Conservation (phyloP, 2,329 filamentous ascomycete genomes). For the Lecanoromycetidae sp. region DNA sequence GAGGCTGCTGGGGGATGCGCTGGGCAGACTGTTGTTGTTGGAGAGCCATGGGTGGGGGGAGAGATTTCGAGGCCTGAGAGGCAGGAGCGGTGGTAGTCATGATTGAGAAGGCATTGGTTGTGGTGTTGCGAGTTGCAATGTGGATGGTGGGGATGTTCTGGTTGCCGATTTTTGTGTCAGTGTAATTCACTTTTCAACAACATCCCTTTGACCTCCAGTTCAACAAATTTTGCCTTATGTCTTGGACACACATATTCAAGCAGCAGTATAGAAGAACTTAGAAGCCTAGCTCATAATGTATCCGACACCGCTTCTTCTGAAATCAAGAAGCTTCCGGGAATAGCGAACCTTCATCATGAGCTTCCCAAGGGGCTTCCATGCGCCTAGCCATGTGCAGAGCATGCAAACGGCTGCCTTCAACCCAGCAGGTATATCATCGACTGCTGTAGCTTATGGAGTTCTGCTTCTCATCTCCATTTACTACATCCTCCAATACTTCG, state of each 20-base stretch:
- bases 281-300: neutral
- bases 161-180: no score
- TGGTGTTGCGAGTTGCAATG: neutral
- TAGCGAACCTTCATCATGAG: no score
- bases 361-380: neutral
- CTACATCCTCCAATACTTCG: conserved; percentile 38
- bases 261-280: neutral
- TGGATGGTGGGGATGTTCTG: neutral
- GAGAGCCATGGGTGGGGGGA: conserved; percentile 6
- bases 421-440: conserved; percentile 2
- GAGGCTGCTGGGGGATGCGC: conserved; percentile 13
- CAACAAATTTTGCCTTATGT: neutral
- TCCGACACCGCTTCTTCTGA: no score
- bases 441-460: conserved; percentile 9
- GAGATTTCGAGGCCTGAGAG: conserved; percentile 5
- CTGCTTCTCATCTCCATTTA: conserved; percentile 38
- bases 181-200: no score
- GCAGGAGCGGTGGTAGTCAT: conserved; percentile 10
- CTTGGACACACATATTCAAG: neutral
- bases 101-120: neutral
- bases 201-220: no score
- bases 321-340: no score
- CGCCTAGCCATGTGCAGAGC: neutral
- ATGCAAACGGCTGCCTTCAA: neutral
- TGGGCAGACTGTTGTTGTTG: conserved; percentile 3